Conservation (phyloP, 768 basidiomycete species). For the Suillus sp. region DNA sequence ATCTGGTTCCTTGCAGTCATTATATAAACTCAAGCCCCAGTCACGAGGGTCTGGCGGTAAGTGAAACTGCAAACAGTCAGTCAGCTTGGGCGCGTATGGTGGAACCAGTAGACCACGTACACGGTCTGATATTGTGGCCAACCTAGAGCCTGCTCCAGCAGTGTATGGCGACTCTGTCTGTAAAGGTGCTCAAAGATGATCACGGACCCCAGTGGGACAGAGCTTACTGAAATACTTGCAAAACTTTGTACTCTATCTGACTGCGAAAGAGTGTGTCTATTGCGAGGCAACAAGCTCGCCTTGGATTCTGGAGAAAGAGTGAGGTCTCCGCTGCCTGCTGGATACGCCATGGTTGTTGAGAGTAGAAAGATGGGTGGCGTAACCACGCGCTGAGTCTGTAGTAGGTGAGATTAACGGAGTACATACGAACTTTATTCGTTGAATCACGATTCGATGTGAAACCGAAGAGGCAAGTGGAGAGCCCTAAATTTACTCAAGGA, state of each 20-base stretch:
- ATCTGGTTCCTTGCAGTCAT: slow-evolving; percentile 61
- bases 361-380: neutral
- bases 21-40: slow-evolving; percentile 65
- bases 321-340: slow-evolving; percentile 9
- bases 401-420: slow-evolving; percentile 1
- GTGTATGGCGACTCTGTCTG: slow-evolving; percentile 44
- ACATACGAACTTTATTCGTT: slow-evolving; percentile 3
- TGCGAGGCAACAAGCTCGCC: slow-evolving; percentile 18
- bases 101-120: slow-evolving; percentile 27
- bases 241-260: slow-evolving; percentile 30
- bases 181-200: neutral
- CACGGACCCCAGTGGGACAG: neutral
- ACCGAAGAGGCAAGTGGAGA: neutral
- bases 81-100: neutral
- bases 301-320: slow-evolving; percentile 14
- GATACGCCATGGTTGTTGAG: slow-evolving; percentile 21
- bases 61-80: slow-evolving; percentile 48
- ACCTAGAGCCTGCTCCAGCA: slow-evolving; percentile 39
- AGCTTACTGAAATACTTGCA: slow-evolving; percentile 27
- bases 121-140: slow-evolving; percentile 44
- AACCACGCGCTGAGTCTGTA: neutral
- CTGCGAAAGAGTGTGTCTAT: slow-evolving; percentile 18
- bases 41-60: slow-evolving; percentile 64
- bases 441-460: neutral
- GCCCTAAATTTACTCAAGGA: neutral